Conservation (phyloP, 345 rosid species). For the Euclidium syriacum region DNA sequence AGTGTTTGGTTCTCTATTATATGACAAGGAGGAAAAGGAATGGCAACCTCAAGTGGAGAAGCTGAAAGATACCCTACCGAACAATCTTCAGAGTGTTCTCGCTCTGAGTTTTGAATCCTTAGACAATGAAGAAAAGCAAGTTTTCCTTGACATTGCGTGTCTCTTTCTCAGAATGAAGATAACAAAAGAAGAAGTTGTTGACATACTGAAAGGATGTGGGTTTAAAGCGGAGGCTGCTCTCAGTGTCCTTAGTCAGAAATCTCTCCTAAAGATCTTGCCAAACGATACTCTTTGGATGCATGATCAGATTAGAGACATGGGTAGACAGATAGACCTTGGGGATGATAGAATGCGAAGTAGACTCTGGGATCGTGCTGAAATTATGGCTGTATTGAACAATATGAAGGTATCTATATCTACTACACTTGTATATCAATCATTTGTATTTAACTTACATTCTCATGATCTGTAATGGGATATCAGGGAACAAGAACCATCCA, state of each 20-base stretch:
- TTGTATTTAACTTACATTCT: neutral
- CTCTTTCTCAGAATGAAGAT: constrained; percentile 42
- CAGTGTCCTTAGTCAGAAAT: constrained; percentile 40
- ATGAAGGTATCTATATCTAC: constrained; percentile 33
- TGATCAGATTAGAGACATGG: constrained; percentile 81
- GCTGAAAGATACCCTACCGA: constrained; percentile 28
- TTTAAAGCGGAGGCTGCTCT: constrained; percentile 44
- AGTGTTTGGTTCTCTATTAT: constrained; percentile 63
- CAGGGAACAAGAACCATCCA: constrained; percentile 43
- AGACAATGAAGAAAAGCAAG: constrained; percentile 36
- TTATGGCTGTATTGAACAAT: constrained; percentile 32
- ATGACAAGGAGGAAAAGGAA: constrained; percentile 34
- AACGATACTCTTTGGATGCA: constrained; percentile 53
- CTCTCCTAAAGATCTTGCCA: constrained; percentile 42
- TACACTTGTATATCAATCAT: neutral
- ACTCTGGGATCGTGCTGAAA: constrained; percentile 59
- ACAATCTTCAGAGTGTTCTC: constrained; percentile 39
- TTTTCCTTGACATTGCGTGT: constrained; percentile 73
- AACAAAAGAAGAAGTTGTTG: constrained; percentile 41
- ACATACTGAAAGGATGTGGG: constrained; percentile 56
- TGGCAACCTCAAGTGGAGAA: constrained; percentile 54
- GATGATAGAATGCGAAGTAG: constrained; percentile 51
- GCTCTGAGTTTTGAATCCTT: constrained; percentile 51
- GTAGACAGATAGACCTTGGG: constrained; percentile 41
- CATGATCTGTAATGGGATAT: neutral